Base-by-base conservation (phyloP, 257 asterid genomes). In the Orobanche coerulescens region DNA sequence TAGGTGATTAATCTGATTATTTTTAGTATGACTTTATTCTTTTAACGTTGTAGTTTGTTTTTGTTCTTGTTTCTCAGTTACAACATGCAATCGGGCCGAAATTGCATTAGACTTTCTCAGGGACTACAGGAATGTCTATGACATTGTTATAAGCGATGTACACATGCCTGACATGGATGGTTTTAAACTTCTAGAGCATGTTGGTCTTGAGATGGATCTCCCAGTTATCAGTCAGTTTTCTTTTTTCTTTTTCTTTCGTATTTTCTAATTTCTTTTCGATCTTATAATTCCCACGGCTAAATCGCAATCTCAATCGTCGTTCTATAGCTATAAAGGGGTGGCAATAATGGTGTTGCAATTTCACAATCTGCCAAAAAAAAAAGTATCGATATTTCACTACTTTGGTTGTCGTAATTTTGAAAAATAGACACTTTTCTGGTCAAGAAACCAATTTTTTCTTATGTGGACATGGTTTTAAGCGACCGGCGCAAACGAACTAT, bases 121-220 rank as follows among this genome's bases (percentile, higher is more conserved):
- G 62, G 90, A 82, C 11, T 83, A 89, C 77, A 85, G 30, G 57
- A 79, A 83, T 49, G 96, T 90, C 8, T 93, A 65, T 22, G 95
- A 93, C 31, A 57, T 93, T 66, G 99, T 93, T 44, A 80, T 93
- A 64, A 93, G 99, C 61, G 97, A 93, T 58, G 99, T 93, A 7
- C 97, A 90, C 56, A 93, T 93, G 97, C 99, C 99, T 0, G 97
- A 89, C 61, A 87, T 93, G 90, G 96, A 93, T 71, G 99, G 99
- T 39, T 93, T 93, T 68, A 93, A 89, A 44, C 90, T 93, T 65
- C 94, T 93, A 1, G 99, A 89, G 72, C 78, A 68, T 7, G 75
- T 93, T 61, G 99, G 99, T 7, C 81, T 93, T 0, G 93, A 84
- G 74, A 93, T 93, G 99, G 96, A 93, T 76, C 78, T 93, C 14